Base-by-base conservation (phyloP, 495 filamentous ascomycete species). In the Chlorociboria aeruginascens region DNA sequence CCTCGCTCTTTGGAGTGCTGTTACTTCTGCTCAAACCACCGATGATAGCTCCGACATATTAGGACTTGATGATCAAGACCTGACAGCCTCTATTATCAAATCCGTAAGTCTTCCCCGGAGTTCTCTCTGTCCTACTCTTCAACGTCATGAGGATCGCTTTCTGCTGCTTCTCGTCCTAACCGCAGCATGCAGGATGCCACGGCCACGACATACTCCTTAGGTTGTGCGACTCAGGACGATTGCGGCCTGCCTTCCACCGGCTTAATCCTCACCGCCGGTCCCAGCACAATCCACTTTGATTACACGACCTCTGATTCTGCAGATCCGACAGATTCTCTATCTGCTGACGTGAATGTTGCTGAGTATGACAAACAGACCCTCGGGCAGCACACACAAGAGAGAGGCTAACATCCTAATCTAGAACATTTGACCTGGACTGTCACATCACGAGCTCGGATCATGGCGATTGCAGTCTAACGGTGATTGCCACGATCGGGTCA, bases 181-280 rank as follows among this genome's bases (percentile, higher is more conserved):
- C 14, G 35, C 35, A 50, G 16, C 25, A 53, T 16, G 34, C 32
- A 51, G 53, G 45, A 55, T 41, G 38, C 44, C n/a, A 45, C 53
- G 11, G 53, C 53, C 7, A 56, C 53, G 6, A 52, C 49, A 12
- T 56, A 56, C 31, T 45, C 45, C 1, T 10, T 56, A 7, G 25
- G 9, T 32, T 56, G 53, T 37, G 40, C 8, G 8, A 32, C 31
- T 25, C 32, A 35, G 3, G 32, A 45, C 16, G 37, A 46, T 35
- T 52, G 49, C 30, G 49, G 35, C 13, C 10, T 52, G 17, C 49
- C 52, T 6, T 9, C 48, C 9, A 4, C 1, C 4, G 13, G 25
- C 32, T 57, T 57, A 28, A 50, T 36, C 11, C 40, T 51, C 40
- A 53, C 54, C 2, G 38, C 50, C 45, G 50, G 54, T 10, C 46